Percentiles rank a stretch among this genome's conserved stretches.
Evolutionary conservation across 345 rosid genomes (phyloP).

Genomic region (Garcia nutans): DNA sequence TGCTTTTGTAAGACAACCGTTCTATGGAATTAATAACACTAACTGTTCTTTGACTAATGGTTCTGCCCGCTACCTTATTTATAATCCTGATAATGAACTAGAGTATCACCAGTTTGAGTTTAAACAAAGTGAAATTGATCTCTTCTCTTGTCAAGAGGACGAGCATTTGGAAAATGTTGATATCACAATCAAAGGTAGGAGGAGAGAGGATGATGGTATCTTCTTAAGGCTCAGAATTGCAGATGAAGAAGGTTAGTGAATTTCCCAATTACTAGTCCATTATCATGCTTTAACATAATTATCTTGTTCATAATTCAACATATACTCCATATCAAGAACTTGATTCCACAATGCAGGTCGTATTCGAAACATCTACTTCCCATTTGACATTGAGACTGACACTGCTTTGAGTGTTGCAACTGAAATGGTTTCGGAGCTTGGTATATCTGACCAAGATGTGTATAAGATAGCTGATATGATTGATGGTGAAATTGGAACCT

Average conservation of each 20-base stretch:
- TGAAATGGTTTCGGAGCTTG: constrained; percentile 94
- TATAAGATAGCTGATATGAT: constrained; percentile 85
- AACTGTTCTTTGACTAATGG: constrained; percentile 24
- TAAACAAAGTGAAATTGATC: constrained; percentile 58
- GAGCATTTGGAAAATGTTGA: constrained; percentile 50
- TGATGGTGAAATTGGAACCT: constrained; percentile 61
- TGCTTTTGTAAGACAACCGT: constrained; percentile 50
- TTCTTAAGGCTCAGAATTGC: constrained; percentile 68
- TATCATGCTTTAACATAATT: background rate
- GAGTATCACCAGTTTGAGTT: constrained; percentile 46
- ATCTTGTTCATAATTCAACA: no score
- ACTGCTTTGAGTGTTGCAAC: constrained; percentile 74
- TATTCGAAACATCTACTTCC: constrained; percentile 82
- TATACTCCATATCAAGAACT: background rate
- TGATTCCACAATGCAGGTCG: constrained; percentile 46
- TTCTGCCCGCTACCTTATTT: constrained; percentile 7
- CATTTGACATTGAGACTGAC: constrained; percentile 66
- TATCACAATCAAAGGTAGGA: constrained; percentile 73
- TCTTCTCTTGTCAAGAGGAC: constrained; percentile 64
- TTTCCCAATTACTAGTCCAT: background rate
- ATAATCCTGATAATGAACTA: constrained; percentile 39
- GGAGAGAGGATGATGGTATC: constrained; percentile 60
- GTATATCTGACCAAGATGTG: constrained; percentile 74
- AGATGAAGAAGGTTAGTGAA: constrained; percentile 71
- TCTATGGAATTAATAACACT: constrained; percentile 32